Base-by-base conservation (phyloP, 805 yeast genomes). In the Grigorovia transvaalensis region DNA sequence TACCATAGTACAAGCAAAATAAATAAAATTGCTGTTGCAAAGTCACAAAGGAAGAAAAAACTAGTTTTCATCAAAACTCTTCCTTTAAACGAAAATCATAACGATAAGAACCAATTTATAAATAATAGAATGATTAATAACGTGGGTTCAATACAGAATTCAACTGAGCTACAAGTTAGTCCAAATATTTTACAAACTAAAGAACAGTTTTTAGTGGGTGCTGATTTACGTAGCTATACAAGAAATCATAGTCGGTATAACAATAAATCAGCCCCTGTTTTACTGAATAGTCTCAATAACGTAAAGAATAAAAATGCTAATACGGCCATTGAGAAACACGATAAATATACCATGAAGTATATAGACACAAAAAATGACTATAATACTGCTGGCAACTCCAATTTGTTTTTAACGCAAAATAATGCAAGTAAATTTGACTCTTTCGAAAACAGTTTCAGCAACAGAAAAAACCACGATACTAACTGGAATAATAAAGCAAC, bases 11-110 rank as follows among this genome's bases (percentile, higher is more conserved):
- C 12, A 12, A 13, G 15, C 38, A 9, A 33, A 33, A 33, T 33
- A 33, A 33, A 4, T 33, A 33, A 33, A 13, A 33, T 33, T 33
- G 15, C 27, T 23, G 27, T 23, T 4, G 27, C 27, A 6, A 19
- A 23, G 47, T 45, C 47, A 18, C 54, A 53, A n/a, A 52, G 47
- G 19, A 35, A 49, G 29, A 52, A 40, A 35, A 52, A 52, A 30
- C 13, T 52, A 13, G 47, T 51, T 6, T 52, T 52, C 20, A 38
- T 51, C 2, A 51, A 51, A 41, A 41, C 50, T 11, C 18, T 44
- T 9, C 46, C 48, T 20, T 42, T 41, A 18, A 30, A 23, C 20
- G 23, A 27, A 27, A 45, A 40, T 15, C 13, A 9, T 9, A 45
- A 23, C 7, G 47, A 19, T 9, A 45, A 23, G 19, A 23, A 23